phyloP scores from a whole-genome alignment of 768 basidiomycete genomes.

The Trametes coccinea region DNA sequence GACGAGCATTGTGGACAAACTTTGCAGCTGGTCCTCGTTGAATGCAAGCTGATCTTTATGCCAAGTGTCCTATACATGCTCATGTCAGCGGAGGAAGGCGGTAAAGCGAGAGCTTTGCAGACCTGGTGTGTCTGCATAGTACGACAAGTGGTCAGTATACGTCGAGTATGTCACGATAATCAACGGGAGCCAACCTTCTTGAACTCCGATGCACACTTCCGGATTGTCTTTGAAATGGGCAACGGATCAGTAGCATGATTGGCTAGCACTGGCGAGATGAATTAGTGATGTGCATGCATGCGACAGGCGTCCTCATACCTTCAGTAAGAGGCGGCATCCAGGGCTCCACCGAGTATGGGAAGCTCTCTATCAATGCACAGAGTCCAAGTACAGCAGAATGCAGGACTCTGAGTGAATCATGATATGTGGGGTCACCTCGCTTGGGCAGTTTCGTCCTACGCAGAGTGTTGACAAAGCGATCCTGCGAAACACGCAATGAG shows the following conservation, averaged over 20 bases:
- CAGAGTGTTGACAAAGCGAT: conserved; percentile 74
- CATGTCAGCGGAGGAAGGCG: conserved; percentile 8
- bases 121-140: conserved; percentile 39
- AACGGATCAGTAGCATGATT: conserved; percentile 82
- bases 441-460: conserved; percentile 63
- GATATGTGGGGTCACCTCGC: conserved; percentile 69
- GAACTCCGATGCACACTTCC: conserved; percentile 81
- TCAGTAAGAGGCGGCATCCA: conserved; percentile 71
- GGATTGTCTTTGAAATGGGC: conserved; percentile 88
- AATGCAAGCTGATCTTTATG: conserved; percentile 85
- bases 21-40: conserved; percentile 87
- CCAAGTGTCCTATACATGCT: conserved; percentile 73
- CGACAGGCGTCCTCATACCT: conserved; percentile 40
- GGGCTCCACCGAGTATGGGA: conserved; percentile 55
- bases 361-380: conserved; percentile 53
- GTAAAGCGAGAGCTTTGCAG: background rate
- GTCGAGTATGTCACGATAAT: background rate
- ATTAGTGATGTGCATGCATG: background rate
- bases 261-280: conserved; percentile 56
- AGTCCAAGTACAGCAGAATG: conserved; percentile 67
- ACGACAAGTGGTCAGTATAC: background rate
- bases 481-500: conserved; percentile 42
- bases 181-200: conserved; percentile 78
- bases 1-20: conserved; percentile 83
- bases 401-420: conserved; percentile 68